Evolutionary conservation across 495 filamentous ascomycete genomes (phyloP).

Genomic region (Penicillium subrubescens): DNA sequence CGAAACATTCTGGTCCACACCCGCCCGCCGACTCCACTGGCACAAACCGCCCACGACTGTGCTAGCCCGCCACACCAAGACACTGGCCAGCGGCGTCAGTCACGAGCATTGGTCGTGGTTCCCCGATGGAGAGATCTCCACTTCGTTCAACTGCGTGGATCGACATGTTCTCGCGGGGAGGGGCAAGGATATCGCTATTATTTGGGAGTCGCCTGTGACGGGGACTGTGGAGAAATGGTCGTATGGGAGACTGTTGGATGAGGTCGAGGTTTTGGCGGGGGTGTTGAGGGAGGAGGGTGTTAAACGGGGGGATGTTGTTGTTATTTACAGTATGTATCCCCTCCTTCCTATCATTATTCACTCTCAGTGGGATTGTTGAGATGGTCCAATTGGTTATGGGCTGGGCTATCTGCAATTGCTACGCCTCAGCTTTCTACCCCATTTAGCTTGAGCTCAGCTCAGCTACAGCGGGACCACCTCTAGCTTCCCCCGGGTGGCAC

Average conservation of each 20-base stretch:
- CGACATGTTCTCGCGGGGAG: conserved; percentile 77
- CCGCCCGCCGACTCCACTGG: conserved; percentile 78
- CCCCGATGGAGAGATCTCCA: conserved; percentile 84
- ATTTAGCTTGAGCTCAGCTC: neutral
- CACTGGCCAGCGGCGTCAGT: conserved; percentile 46
- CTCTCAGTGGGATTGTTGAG: no score
- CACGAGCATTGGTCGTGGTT: conserved; percentile 84
- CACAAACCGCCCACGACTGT: conserved; percentile 63
- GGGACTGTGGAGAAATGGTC: conserved; percentile 70
- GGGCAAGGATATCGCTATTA: conserved; percentile 73
- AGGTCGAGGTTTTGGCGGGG: conserved; percentile 82
- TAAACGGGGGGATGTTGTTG: conserved; percentile 83
- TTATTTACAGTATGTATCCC: conserved; percentile 91
- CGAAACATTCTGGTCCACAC: conserved; percentile 73
- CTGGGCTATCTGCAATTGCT: no score
- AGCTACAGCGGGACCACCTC: neutral
- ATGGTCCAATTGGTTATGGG: no score
- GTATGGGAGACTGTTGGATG: conserved; percentile 74
- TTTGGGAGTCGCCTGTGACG: conserved; percentile 88
- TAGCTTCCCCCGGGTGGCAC: neutral
- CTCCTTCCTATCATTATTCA: no score
- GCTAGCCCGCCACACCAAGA: conserved; percentile 47
- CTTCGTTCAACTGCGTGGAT: conserved; percentile 87
- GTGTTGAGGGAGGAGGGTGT: conserved; percentile 84
- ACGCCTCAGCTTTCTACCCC: no score